These are phyloP conservation scores for Russula earlei DNA, from an alignment of 768 basidiomycete genomes.

Conservation along the genomic window DNA sequence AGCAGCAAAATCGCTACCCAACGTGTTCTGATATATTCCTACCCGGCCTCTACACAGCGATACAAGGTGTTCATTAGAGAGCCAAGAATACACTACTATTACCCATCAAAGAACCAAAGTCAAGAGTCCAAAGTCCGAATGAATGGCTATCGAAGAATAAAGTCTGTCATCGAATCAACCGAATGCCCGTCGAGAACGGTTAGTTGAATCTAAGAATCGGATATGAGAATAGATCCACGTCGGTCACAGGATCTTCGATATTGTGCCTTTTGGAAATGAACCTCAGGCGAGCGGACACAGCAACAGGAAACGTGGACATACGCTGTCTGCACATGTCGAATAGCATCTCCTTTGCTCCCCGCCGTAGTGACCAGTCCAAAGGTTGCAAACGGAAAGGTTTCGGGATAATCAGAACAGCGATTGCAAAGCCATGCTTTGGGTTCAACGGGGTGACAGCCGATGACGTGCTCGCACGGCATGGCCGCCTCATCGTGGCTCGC, in stretches of 20 bases:
- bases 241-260: background rate
- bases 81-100: too few relatives aligned
- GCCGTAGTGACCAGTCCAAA: background rate
- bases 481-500: background rate
- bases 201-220: background rate
- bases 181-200: background rate
- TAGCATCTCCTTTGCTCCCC: background rate
- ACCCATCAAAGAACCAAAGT: too few relatives aligned
- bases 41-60: too few relatives aligned
- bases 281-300: background rate
- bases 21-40: too few relatives aligned
- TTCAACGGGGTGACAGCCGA: background rate
- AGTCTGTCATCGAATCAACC: background rate
- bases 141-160: too few relatives aligned
- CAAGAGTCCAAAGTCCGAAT: too few relatives aligned
- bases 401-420: slow-evolving; percentile 4
- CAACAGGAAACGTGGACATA: background rate
- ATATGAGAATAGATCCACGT: slow-evolving; percentile 8
- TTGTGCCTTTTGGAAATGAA: background rate
- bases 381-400: background rate
- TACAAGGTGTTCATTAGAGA: too few relatives aligned
- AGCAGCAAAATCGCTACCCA: too few relatives aligned
- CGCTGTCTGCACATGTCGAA: background rate
- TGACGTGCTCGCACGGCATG: background rate
- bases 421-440: slow-evolving; percentile 12